Evolutionary conservation across 148 eudicot genomes (phyloP), one percentile per base, ranked within the genome.

Genomic region (Spergularia marina): DNA sequence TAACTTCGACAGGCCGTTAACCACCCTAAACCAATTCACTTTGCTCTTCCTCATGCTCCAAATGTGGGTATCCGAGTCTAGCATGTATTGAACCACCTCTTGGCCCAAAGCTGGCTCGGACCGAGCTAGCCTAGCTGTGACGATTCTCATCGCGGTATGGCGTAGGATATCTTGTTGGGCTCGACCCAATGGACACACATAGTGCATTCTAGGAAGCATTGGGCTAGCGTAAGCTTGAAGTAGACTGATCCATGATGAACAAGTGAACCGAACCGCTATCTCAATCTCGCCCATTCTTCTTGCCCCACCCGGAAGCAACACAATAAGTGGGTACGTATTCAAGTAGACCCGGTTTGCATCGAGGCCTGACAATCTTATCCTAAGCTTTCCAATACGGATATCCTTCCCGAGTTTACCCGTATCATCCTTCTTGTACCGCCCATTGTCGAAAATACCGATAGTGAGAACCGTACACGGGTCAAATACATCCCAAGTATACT

Each of bases 41-140:
- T 93, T 94, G 78, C 97, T 91, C 40, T 88, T 83, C 77, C 98
- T 86, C 94, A 91, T 88, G 85, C 92, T 89, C 91, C 97, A 94
- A 83, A 91, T 83, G 73, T 91, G 90, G 11, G 87, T 86, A 73
- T 91, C 94, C 6, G 94, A 82, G 56, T 94, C 98, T 56, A 94
- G 65, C 91, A 94, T 86, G 75, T 82, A 87, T 70, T 94, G 94
- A 65, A 94, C 98, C 66, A 94, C 98, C 57, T 94, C 98, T 10
- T 87, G 91, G 0, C 91, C 91, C 58, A 94, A 61, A 8, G 92
- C 85, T 7, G 98, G 98, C 66, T 94, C 94, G 4, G 97, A 91
- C 40, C 94, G 83, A 23, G 89, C 92, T 39, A 91, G 66, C 70
- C 97, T 84, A 7, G 85, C 80, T 0, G 90, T 85, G 9, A 93